A percentile compares a stretch with the other conserved stretches of the same genome.
These are phyloP conservation scores for Aquilaria sinensis DNA, from an alignment of 345 rosid species.

Conservation along the genomic window DNA sequence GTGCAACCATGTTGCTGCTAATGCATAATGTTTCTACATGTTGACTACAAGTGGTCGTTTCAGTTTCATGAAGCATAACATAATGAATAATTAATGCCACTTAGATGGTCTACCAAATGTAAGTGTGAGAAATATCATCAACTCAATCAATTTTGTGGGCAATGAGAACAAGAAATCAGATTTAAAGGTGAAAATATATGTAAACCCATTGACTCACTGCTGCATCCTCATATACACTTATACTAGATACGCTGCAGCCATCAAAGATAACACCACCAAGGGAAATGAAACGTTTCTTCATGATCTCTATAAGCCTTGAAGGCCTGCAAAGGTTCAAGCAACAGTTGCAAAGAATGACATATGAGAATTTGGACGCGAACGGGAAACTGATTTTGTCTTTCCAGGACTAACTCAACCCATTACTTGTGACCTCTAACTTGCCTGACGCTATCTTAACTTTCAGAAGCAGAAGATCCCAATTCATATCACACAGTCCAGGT, in stretches of 20 bases:
- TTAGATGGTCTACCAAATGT: neutral
- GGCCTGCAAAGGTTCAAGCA: conserved; percentile 48
- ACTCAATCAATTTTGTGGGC: neutral
- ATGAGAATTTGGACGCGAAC: too few species aligned
- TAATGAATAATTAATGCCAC: neutral
- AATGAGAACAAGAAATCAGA: conserved; percentile 1
- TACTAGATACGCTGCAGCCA: conserved; percentile 57
- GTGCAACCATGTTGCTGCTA: neutral
- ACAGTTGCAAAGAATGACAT: neutral
- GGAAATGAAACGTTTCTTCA: conserved; percentile 66
- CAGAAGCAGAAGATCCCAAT: too few species aligned
- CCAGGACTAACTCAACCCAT: too few species aligned
- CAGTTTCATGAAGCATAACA: neutral
- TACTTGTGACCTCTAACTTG: too few species aligned
- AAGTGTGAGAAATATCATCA: neutral
- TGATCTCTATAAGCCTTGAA: conserved; percentile 69
- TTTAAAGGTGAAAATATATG: neutral
- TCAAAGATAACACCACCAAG: conserved; percentile 87
- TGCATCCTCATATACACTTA: conserved; percentile 57
- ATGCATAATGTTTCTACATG: neutral
- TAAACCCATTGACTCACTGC: conserved; percentile 46
- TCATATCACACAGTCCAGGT: too few species aligned
- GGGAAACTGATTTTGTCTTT: too few species aligned
- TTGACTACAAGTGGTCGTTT: neutral
- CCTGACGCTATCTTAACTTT: too few species aligned